A percentile compares a stretch with the other conserved stretches of the same genome.
These are phyloP conservation scores for Beta lomatogona DNA, from an alignment of 179 eudicot genomes.

Conservation along the genomic window DNA sequence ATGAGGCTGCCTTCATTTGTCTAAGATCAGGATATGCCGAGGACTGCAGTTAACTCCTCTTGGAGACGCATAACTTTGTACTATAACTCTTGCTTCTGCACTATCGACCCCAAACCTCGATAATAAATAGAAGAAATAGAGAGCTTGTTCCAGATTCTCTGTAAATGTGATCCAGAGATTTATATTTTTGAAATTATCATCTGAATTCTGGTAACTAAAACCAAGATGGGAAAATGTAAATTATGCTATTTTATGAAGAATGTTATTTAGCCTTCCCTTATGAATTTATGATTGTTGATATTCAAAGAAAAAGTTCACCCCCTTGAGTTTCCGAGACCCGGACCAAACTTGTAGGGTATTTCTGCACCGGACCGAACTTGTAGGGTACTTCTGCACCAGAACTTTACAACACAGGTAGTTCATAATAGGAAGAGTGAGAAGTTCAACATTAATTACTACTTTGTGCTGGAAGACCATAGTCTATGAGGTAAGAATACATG, in stretches of 20 bases:
- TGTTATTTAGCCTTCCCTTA: neutral
- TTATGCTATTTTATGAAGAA: neutral
- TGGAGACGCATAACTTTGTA: neutral
- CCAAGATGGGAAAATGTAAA: neutral
- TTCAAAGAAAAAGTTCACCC: neutral
- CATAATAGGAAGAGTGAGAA: too few species aligned
- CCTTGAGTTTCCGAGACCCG: too few species aligned
- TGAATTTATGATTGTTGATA: neutral
- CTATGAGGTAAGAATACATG: too few species aligned
- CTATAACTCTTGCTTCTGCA: neutral
- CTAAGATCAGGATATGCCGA: slow-evolving; percentile 20
- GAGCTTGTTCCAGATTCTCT: neutral
- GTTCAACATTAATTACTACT: too few species aligned
- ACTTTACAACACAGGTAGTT: too few species aligned
- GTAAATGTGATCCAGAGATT: neutral
- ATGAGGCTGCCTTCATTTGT: slow-evolving; percentile 58
- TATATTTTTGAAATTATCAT: neutral
- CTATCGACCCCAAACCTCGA: neutral
- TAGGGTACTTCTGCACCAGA: too few species aligned
- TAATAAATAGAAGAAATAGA: neutral
- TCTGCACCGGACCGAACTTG: too few species aligned
- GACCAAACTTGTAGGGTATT: too few species aligned
- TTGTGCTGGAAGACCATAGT: too few species aligned
- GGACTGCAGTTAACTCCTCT: too few species aligned
- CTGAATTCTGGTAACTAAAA: neutral